Percentiles rank a stretch among this genome's conserved stretches.
Conservation (phyloP, 495 filamentous ascomycete genomes). For the Sabuloglossum arenarium region DNA sequence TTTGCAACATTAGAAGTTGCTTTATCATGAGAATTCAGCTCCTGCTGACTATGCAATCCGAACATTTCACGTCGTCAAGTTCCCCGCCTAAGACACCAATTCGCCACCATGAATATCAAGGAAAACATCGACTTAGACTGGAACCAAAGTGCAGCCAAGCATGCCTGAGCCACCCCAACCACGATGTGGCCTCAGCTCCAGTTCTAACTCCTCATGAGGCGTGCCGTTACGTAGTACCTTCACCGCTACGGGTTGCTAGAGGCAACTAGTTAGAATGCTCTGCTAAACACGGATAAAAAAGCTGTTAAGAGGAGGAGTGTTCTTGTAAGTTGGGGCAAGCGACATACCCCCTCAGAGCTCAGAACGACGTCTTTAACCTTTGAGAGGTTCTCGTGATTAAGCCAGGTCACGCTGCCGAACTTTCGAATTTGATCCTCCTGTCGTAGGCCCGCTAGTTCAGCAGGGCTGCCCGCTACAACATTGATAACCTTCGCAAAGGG, state of each 20-base stretch:
- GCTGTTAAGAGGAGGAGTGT: background rate
- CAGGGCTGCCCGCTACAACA: conserved; percentile 60
- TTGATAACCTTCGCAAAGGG: conserved; percentile 86
- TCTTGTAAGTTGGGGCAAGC: background rate
- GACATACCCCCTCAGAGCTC: conserved; percentile 74
- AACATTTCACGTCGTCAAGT: background rate
- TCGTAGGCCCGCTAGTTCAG: conserved; percentile 61
- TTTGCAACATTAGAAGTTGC: background rate
- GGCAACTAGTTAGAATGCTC: background rate
- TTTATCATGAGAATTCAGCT: background rate
- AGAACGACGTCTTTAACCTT: conserved; percentile 72
- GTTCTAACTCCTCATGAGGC: conserved; percentile 32
- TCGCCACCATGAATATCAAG: background rate
- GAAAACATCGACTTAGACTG: conserved; percentile 10
- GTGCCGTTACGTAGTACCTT: conserved; percentile 37
- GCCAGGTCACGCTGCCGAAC: conserved; percentile 63
- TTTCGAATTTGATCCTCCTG: conserved; percentile 62
- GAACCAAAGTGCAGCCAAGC: conserved; percentile 74
- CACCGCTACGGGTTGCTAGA: conserved; percentile 45
- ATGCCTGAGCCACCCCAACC: conserved; percentile 80
- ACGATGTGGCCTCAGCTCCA: conserved; percentile 50
- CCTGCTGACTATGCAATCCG: background rate
- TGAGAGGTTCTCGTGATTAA: conserved; percentile 67
- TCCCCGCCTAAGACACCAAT: background rate
- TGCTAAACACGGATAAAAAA: background rate